These are phyloP conservation scores for Ophiocordyceps camponoti-saundersi DNA, from an alignment of 2,329 filamentous ascomycete species.

Conservation along the genomic window DNA sequence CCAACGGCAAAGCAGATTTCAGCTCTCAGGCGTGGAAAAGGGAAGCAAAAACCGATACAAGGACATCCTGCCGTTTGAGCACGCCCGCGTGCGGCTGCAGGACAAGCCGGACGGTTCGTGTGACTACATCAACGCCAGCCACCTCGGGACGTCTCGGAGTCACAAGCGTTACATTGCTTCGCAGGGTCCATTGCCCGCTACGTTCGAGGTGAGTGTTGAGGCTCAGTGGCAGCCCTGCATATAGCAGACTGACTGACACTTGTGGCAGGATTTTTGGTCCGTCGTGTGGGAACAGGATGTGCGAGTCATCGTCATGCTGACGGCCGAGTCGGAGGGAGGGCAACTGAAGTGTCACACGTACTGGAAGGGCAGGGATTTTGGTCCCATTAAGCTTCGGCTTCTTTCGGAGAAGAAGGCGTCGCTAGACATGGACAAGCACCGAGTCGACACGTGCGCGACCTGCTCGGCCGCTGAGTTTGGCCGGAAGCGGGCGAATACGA, in stretches of 20 bases:
- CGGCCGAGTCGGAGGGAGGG: slow-evolving; percentile 81
- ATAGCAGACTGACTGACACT: slow-evolving; percentile 9
- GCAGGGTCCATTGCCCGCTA: slow-evolving; percentile 82
- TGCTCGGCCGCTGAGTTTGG: slow-evolving; percentile 18
- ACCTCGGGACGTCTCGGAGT: slow-evolving; percentile 62
- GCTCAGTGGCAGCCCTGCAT: neutral
- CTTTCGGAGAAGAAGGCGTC: slow-evolving; percentile 73
- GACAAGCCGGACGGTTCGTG: slow-evolving; percentile 50
- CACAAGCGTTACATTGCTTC: slow-evolving; percentile 92
- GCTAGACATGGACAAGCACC: slow-evolving; percentile 47
- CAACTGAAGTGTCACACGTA: slow-evolving; percentile 92
- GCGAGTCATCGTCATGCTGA: slow-evolving; percentile 89
- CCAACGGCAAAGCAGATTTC: slow-evolving; percentile 26
- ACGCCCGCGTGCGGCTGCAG: slow-evolving; percentile 69
- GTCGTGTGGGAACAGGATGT: slow-evolving; percentile 95
- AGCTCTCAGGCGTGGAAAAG: slow-evolving; percentile 85
- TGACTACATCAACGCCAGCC: slow-evolving; percentile 92
- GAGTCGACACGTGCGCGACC: slow-evolving; percentile 17
- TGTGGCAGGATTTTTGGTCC: slow-evolving; percentile 79
- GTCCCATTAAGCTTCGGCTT: slow-evolving; percentile 54
- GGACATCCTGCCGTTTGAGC: slow-evolving; percentile 92
- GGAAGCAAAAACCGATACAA: slow-evolving; percentile 94
- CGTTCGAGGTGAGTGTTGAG: slow-evolving; percentile 55
- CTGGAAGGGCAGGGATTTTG: slow-evolving; percentile 70
- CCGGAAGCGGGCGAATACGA: slow-evolving; percentile 37